Base-by-base conservation (phyloP, 2,329 filamentous ascomycete species). In the Paecilomyces fulvus region DNA sequence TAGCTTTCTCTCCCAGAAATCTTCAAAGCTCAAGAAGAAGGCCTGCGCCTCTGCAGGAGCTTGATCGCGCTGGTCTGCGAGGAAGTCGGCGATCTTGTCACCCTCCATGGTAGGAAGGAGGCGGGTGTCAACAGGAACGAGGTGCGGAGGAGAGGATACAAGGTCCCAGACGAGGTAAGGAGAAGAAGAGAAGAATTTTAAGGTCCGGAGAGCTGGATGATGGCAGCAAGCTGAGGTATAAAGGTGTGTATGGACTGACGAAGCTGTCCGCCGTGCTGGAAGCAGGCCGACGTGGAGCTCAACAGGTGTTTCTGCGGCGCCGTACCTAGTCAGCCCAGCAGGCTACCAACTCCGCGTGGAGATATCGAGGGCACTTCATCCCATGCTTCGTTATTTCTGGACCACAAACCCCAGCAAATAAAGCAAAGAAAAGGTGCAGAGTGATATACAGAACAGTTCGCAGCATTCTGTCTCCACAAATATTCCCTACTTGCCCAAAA, bases 1-100 rank as follows among this genome's bases (percentile, higher is more conserved):
- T 77, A 99, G 83, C 79, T 96, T 96, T 68, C 92, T 87, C 80
- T 99, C 94, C 94, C 94, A 99, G 70, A 86, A 89, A 72, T 95
- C 91, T 79, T 99, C 94, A 64, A 99, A 96, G 67, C 87, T 85
- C 66, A 99, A 83, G 74, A 96, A 89, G 68, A 89, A 84, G 67
- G 87, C 83, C 77, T 96, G 92, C 54, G 95, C 83, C 73, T 95
- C 89, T 65, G 91, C 89, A 54, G 91, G 89, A 67, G 91, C 89
- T 72, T 86, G 80, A 70, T 96, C 90, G 72, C 91, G 88, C 83
- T 95, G 89, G 66, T 95, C 88, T 59, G 86, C 84, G 62, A 99
- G 88, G 77, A 97, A 95, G 74, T 95, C 90, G 71, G 90, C 83
- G 73, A 97, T 94, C 70, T 87, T 85, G 74, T 95, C 89, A 77